These are phyloP conservation scores for Clavispora santaluciae DNA, from an alignment of 805 yeast genomes.

Conservation along the genomic window DNA sequence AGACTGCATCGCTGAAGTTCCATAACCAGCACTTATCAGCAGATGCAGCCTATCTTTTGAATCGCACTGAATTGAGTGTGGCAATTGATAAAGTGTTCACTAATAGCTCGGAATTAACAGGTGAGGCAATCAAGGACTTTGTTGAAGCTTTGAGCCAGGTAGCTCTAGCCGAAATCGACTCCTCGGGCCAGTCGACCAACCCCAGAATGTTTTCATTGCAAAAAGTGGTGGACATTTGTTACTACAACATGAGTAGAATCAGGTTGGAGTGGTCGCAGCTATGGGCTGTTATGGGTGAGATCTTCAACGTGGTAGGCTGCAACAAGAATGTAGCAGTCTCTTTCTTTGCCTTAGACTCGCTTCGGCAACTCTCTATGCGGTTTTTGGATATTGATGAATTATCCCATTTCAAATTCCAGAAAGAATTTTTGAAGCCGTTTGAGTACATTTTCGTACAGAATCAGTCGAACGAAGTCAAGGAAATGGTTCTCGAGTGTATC, in stretches of 20 bases:
- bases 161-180: slow-evolving; percentile 84
- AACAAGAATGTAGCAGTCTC: slow-evolving; percentile 72
- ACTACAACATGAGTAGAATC: slow-evolving; percentile 94
- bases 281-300: slow-evolving; percentile 91
- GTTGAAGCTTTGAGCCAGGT: slow-evolving; percentile 84
- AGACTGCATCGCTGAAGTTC: slow-evolving; percentile 64
- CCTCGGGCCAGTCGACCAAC: slow-evolving; percentile 72
- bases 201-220: slow-evolving; percentile 92
- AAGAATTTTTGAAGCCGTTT: slow-evolving; percentile 89
- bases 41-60: slow-evolving; percentile 52
- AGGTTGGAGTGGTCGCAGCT: slow-evolving; percentile 94
- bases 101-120: slow-evolving; percentile 71
- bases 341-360: slow-evolving; percentile 87
- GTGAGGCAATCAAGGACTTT: slow-evolving; percentile 81
- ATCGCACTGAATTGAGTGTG: slow-evolving; percentile 67
- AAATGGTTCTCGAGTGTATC: slow-evolving; percentile 86
- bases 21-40: slow-evolving; percentile 64
- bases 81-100: slow-evolving; percentile 85
- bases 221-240: slow-evolving; percentile 95
- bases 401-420: slow-evolving; percentile 92
- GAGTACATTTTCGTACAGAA: slow-evolving; percentile 71
- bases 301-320: slow-evolving; percentile 81
- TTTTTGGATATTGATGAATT: slow-evolving; percentile 91
- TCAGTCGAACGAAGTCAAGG: slow-evolving; percentile 65
- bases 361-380: slow-evolving; percentile 87